Evolutionary conservation across 371 early-diverging fungal genomes (phyloP), one percentile per base, ranked within the genome.

Genomic region (Mortierella sp.): DNA sequence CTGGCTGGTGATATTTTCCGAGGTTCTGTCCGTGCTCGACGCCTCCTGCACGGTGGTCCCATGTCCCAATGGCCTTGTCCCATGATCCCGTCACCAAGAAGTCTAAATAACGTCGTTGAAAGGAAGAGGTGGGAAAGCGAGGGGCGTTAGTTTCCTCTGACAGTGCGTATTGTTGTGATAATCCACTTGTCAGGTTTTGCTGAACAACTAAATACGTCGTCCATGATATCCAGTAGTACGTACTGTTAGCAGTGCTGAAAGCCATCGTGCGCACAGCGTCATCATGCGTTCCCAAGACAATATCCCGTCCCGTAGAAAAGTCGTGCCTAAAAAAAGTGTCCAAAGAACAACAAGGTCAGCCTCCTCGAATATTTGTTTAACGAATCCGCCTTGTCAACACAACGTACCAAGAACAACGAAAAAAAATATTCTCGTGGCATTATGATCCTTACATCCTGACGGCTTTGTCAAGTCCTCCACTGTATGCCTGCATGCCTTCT

Each of bases 21-120:
- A 89, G 82, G 28, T 88, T 79, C 45, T 84, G 84, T 5, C 81
- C 83, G 16, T 83, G 80, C 88, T 83, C 75, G 13, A 80, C 58
- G 13, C 84, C 74, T 74, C 81, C 81, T 14, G 89, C 78, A 13
- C 95, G 92, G 24, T 93, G 90, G 84, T 98, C 97, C 96, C 96
- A 98, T 8, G 94, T 87, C 10, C 94, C 89, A 47, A 98, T 84
- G 9, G 95, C 92, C 76, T 94, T 93, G 87, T 99, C 99, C 99
- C 99, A 99, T 50, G 96, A 93, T 71, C 98, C 99, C 13, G 96
- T 93, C 42, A 95, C 89, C 34, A 97, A 78, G 45, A 90, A 83
- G 19, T 91, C 95, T 95, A 84, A 0, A 65, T 9, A 19, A 26
- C 26, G 45, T 34, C 13, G 48, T 26, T 2, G 31, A 70, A 9